Evolutionary conservation across 2,329 filamentous ascomycete species (phyloP).

Genomic region (Epichloe typhina): DNA sequence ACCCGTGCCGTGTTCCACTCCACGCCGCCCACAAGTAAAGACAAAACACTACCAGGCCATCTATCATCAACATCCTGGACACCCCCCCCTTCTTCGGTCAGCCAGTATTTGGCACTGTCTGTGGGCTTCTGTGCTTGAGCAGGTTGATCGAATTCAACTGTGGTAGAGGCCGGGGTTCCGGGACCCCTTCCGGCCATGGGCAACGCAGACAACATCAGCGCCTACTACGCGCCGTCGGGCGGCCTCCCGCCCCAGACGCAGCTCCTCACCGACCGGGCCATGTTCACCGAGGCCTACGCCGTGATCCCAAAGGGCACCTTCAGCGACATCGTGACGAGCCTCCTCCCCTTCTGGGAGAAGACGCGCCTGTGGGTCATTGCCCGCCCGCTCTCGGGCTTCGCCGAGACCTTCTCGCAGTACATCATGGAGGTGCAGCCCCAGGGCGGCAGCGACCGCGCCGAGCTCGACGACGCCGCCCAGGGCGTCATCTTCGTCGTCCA

Average conservation of each 20-base stretch:
- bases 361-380: slow-evolving; percentile 6
- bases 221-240: slow-evolving; percentile 4
- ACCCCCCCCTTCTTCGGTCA: too few species aligned
- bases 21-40: too few species aligned
- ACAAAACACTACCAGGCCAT: too few species aligned
- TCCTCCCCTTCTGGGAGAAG: slow-evolving; percentile 4
- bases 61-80: too few species aligned
- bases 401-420: slow-evolving; percentile 6
- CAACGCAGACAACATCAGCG: neutral
- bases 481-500: slow-evolving; percentile 4
- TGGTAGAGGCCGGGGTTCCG: too few species aligned
- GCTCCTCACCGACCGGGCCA: slow-evolving; percentile 6
- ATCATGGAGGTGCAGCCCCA: slow-evolving; percentile 5
- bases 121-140: too few species aligned
- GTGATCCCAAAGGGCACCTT: slow-evolving; percentile 5
- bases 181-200: neutral
- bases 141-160: too few species aligned
- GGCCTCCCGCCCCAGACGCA: slow-evolving; percentile 5
- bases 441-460: slow-evolving; percentile 2
- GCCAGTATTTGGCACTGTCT: too few species aligned
- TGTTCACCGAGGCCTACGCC: slow-evolving; percentile 5
- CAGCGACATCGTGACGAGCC: slow-evolving; percentile 5
- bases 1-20: too few species aligned
- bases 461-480: neutral
- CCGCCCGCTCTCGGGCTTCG: slow-evolving; percentile 5